Percentiles rank a stretch among this genome's conserved stretches.
Conservation (phyloP, 768 basidiomycete species). For the Phanerochaete sordida region DNA sequence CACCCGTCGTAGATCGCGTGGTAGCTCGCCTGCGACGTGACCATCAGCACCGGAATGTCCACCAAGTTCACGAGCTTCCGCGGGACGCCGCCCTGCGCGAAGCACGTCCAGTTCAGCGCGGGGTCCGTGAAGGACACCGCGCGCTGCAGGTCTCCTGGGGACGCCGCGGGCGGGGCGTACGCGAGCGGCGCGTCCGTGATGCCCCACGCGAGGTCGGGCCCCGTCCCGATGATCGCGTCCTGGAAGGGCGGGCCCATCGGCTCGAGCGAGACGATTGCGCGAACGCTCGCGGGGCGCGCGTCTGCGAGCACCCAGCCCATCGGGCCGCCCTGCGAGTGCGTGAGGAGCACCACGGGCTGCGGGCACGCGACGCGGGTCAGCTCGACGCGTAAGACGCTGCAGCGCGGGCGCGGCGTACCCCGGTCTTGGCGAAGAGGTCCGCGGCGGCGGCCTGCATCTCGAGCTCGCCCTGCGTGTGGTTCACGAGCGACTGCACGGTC, state of each 20-base stretch:
- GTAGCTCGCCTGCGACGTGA: constrained; percentile 49
- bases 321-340: constrained; percentile 49
- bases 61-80: constrained; percentile 38
- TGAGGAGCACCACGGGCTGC: constrained; percentile 44
- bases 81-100: constrained; percentile 40
- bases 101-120: constrained; percentile 32
- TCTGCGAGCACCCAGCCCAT: constrained; percentile 50
- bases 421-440: constrained; percentile 43
- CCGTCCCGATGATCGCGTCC: constrained; percentile 21
- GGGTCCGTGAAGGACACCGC: constrained; percentile 19
- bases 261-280: constrained; percentile 47
- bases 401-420: no score
- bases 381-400: no score
- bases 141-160: constrained; percentile 32
- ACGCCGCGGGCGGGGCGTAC: constrained; percentile 34
- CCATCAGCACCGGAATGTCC: constrained; percentile 42
- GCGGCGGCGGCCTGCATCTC: constrained; percentile 41
- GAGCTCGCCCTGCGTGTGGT: constrained; percentile 31
- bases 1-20: constrained; percentile 47
- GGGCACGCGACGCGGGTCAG: no score
- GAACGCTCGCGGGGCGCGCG: constrained; percentile 39
- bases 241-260: constrained; percentile 50
- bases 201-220: constrained; percentile 40
- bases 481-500: constrained; percentile 36
- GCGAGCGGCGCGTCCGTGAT: constrained; percentile 44